Percentiles rank a stretch among this genome's conserved stretches.
These are phyloP conservation scores for Mortierella sp. DNA, from an alignment of 371 early-diverging fungal genomes.

Conservation along the genomic window DNA sequence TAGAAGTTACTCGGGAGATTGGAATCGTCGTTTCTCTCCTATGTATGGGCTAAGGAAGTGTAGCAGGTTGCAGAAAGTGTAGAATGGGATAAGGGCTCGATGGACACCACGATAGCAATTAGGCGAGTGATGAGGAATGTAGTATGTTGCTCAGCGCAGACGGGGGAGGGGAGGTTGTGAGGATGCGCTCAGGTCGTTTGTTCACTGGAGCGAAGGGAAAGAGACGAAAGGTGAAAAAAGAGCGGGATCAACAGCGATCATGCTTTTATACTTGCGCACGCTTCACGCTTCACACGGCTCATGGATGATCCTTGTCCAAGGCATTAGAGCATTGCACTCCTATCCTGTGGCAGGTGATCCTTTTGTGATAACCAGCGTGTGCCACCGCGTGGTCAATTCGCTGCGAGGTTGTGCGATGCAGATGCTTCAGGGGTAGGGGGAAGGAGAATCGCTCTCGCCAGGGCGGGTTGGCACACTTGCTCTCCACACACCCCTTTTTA, in stretches of 20 bases:
- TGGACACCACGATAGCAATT: neutral
- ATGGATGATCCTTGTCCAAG: slow-evolving; percentile 8
- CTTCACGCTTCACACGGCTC: neutral
- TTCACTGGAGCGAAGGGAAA: neutral
- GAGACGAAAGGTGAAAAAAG: neutral
- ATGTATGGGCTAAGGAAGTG: neutral
- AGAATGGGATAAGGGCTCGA: neutral
- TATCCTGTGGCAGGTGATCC: too few relatives aligned
- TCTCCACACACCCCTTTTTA: too few relatives aligned
- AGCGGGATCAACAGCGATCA: neutral
- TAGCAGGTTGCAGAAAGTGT: neutral
- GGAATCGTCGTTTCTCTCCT: neutral
- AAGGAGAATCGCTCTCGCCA: too few relatives aligned
- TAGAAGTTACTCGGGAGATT: neutral
- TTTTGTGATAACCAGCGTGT: too few relatives aligned
- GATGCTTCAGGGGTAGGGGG: too few relatives aligned
- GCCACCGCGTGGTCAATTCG: too few relatives aligned
- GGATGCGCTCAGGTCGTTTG: neutral
- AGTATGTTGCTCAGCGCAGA: neutral
- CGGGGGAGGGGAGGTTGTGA: neutral
- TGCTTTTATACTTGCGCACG: slow-evolving; percentile 1
- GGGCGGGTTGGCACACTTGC: too few relatives aligned
- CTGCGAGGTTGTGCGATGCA: too few relatives aligned
- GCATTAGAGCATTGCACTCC: too few relatives aligned
- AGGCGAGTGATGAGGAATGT: neutral